Evolutionary conservation across 257 asterid genomes (phyloP).

Genomic region (Euphrasia confusa): DNA sequence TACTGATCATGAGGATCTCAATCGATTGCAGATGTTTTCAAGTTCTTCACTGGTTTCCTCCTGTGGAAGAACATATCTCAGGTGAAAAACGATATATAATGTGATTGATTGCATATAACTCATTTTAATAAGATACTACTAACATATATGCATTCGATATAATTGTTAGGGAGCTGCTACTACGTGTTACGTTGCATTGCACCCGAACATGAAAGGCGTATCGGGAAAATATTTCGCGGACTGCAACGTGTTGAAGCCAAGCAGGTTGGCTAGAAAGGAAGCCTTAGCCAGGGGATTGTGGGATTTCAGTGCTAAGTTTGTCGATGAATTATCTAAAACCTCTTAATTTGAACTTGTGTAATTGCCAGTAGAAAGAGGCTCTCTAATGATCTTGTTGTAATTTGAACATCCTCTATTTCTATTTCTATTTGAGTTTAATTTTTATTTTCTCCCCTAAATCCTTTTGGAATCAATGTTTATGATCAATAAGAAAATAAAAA

Average conservation of each 20-base stretch:
- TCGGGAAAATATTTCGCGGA: slow-evolving; percentile 57
- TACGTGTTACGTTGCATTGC: slow-evolving; percentile 71
- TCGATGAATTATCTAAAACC: slow-evolving; percentile 24
- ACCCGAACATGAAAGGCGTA: slow-evolving; percentile 45
- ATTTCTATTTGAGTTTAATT: too few species aligned
- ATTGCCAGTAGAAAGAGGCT: too few species aligned
- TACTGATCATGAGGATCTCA: neutral
- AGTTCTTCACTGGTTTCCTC: slow-evolving; percentile 35
- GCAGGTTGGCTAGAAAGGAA: slow-evolving; percentile 37
- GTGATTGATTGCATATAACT: too few species aligned
- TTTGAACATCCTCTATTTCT: too few species aligned
- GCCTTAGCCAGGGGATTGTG: slow-evolving; percentile 49
- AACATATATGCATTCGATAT: neutral
- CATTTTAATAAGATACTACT: neutral
- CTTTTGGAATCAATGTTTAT: too few species aligned
- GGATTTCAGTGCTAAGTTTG: slow-evolving; percentile 64
- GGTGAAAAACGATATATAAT: slow-evolving; percentile 30
- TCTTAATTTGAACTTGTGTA: too few species aligned
- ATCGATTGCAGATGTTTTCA: slow-evolving; percentile 37
- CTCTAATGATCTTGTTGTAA: too few species aligned
- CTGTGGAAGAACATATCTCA: slow-evolving; percentile 75
- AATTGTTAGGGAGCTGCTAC: slow-evolving; percentile 68
- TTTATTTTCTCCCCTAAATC: too few species aligned
- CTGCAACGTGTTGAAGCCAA: slow-evolving; percentile 45
- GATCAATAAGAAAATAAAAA: too few species aligned